phyloP scores from a whole-genome alignment of 768 basidiomycete species.

The Podaxis sp. region DNA sequence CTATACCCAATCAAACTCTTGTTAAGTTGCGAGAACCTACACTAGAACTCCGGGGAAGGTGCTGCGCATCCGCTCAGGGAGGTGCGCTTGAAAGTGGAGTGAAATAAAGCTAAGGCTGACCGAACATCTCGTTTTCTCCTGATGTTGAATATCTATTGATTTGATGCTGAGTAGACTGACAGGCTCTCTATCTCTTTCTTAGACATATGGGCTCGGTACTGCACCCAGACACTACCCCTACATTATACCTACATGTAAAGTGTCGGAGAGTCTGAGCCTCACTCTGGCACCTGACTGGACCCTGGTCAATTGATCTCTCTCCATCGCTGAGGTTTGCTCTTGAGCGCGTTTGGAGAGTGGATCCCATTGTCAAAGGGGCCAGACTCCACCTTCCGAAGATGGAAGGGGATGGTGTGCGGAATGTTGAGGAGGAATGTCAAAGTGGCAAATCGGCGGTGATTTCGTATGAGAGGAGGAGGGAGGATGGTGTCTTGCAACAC shows the following conservation, averaged over 20 bases:
- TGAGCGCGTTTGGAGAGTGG: too few relatives aligned
- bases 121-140: background rate
- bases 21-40: constrained; percentile 6
- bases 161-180: background rate
- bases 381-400: too few relatives aligned
- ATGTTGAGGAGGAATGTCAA: too few relatives aligned
- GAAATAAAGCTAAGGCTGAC: background rate
- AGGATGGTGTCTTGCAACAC: too few relatives aligned
- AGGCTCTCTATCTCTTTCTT: background rate
- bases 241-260: constrained; percentile 44
- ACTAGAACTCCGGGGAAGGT: constrained; percentile 11
- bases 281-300: constrained; percentile 48
- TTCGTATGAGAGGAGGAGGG: too few relatives aligned
- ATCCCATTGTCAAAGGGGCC: too few relatives aligned
- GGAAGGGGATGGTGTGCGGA: too few relatives aligned
- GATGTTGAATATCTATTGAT: background rate
- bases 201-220: constrained; percentile 43
- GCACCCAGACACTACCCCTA: constrained; percentile 36
- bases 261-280: constrained; percentile 43
- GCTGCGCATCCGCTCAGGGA: constrained; percentile 9
- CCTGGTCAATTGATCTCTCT: constrained; percentile 42
- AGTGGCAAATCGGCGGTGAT: too few relatives aligned
- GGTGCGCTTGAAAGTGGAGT: background rate
- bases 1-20: background rate
- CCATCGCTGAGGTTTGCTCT: constrained; percentile 31